phyloP scores from a whole-genome alignment of 805 yeast genomes.

The Candida pini region DNA sequence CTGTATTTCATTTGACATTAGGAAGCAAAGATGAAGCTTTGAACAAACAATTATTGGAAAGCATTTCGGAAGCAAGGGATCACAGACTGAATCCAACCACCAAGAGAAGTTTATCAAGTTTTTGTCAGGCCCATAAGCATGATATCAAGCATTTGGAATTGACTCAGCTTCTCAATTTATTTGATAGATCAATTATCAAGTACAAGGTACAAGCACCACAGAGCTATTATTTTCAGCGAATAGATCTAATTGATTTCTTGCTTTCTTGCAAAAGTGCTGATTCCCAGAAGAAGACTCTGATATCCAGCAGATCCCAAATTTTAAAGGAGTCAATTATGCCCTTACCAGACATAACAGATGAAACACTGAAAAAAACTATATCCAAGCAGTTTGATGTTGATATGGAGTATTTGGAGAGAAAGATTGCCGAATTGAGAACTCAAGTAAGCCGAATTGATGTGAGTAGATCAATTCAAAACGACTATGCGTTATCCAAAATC shows the following conservation, averaged over 20 bases:
- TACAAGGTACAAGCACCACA: constrained; percentile 3
- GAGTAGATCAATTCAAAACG: constrained; percentile 3
- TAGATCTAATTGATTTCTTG: constrained; percentile 14
- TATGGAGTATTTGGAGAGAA: constrained; percentile 2
- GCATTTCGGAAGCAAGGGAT: constrained; percentile 7
- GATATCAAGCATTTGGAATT: constrained; percentile 16
- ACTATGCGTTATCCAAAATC: constrained; percentile 3
- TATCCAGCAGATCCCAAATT: constrained; percentile 7
- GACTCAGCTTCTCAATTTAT: constrained; percentile 6
- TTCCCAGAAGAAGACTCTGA: constrained; percentile 8
- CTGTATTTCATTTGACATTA: constrained; percentile 18
- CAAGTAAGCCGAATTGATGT: constrained; percentile 12
- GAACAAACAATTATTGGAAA: constrained; percentile 17
- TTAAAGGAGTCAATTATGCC: constrained; percentile 7
- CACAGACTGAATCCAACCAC: constrained; percentile 13
- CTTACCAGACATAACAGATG: constrained; percentile 11
- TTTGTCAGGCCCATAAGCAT: constrained; percentile 10
- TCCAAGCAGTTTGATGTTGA: constrained; percentile 8
- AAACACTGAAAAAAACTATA: constrained; percentile 5
- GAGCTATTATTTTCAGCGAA: constrained; percentile 8
- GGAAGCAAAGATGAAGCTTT: constrained; percentile 19
- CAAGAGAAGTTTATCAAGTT: constrained; percentile 8
- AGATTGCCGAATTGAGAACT: constrained; percentile 7
- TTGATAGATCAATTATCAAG: constrained; percentile 5
- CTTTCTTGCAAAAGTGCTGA: constrained; percentile 14